Evolutionary conservation across 148 eudicot genomes (phyloP), one percentile per base, ranked within the genome.

Genomic region (Vaccinium corymbosum): DNA sequence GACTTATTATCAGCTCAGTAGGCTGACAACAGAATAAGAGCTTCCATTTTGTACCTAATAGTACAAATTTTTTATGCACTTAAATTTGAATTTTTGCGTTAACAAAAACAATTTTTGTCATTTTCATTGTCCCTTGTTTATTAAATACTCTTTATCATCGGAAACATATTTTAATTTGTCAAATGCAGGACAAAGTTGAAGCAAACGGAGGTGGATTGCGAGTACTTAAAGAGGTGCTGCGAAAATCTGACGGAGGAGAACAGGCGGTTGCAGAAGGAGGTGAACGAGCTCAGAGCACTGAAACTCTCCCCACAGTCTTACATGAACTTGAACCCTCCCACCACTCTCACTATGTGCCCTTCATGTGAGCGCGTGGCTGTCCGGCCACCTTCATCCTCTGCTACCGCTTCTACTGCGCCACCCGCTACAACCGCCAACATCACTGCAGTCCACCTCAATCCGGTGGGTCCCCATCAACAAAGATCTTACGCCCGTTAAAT

Each of bases 301-400:
- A 91, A 90, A 78, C 89, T 83, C 80, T 87, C 92, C 68, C 84
- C 91, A 17, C 89, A 88, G 38, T 86, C 84, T n/a, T 87, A 85
- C 88, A 86, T 81, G 82, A 80, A 85, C 57, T 85, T 85, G 87
- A 85, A 82, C 80, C 92, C 92, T 79, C 90, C 93, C 29, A 89
- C 92, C 81, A 89, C 91, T 81, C 91, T 91, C 76, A 89, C 86
- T 22, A 88, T 90, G 91, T 94, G 98, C 86, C 91, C 95, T 57
- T 90, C 91, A 7, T 94, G 98, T 78, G 89, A 92, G 84, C 90
- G 71, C 12, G 90, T 88, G 51, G 72, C 87, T 8, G 74, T 68
- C 19, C 83, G 91, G n/a, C 51, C 91, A 1, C 76, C 80, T 7
- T 42, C 85, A 9, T 87, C 92, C 19, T 79, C 89, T 27, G 78